These are phyloP conservation scores for Pseudocercospora fijiensis DNA, from an alignment of 2,329 filamentous ascomycete species.

Conservation along the genomic window DNA sequence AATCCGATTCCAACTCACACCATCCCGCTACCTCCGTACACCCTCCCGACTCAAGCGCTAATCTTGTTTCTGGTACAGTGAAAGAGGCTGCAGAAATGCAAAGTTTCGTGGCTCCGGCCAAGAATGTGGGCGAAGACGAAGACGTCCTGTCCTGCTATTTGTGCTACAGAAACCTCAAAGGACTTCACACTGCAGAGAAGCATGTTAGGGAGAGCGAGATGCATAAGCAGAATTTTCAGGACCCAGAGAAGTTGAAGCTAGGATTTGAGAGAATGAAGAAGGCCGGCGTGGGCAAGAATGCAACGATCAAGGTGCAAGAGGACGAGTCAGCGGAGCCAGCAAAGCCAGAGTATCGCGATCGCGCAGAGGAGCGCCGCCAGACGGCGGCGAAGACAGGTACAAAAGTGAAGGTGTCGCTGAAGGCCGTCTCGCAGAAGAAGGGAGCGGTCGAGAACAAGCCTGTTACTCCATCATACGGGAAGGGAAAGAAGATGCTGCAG, in stretches of 20 bases:
- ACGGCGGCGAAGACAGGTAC: conserved; percentile 55
- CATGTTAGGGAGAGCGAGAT: conserved; percentile 61
- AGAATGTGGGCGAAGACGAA: conserved; percentile 17
- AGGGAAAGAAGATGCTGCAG: conserved; percentile 52
- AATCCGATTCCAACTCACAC: conserved; percentile 13
- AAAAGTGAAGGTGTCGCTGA: conserved; percentile 28
- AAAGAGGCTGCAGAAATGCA: background rate
- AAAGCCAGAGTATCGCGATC: conserved; percentile 57
- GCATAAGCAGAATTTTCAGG: conserved; percentile 56
- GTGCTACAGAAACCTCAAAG: conserved; percentile 26
- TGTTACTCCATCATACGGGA: conserved; percentile 38
- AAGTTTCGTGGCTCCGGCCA: conserved; percentile 15
- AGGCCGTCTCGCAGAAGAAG: conserved; percentile 24
- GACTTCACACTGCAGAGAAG: conserved; percentile 44
- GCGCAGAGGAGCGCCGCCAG: conserved; percentile 65
- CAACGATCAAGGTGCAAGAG: conserved; percentile 25
- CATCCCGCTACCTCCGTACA: background rate
- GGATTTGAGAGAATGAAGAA: conserved; percentile 26
- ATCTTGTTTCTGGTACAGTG: conserved; percentile 10
- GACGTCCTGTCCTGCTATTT: conserved; percentile 29
- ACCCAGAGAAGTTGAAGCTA: conserved; percentile 47
- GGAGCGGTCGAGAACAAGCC: conserved; percentile 12
- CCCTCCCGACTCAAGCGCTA: conserved; percentile 17
- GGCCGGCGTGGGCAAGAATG: conserved; percentile 15
- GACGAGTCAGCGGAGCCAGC: conserved; percentile 1